Evolutionary conservation across 441 rosid species (phyloP).

Genomic region (Adansonia madagascariensis): DNA sequence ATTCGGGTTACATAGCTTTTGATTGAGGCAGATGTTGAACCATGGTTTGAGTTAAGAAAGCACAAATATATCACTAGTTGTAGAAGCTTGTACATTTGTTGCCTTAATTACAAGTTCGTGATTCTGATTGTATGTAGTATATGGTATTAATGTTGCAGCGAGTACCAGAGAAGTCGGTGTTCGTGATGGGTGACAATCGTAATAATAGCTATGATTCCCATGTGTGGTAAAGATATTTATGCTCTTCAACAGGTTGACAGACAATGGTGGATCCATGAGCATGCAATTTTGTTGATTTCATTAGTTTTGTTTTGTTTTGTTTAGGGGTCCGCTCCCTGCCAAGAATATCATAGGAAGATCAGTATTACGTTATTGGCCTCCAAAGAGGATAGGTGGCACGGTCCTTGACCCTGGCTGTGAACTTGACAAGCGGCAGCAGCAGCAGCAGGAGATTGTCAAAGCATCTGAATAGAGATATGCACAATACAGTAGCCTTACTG

Average conservation of each 20-base stretch:
- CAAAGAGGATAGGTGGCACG: conserved; percentile 71
- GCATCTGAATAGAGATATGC: conserved; percentile 24
- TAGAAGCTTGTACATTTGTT: too few relatives aligned
- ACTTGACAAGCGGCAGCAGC: conserved; percentile 42
- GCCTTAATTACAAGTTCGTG: background rate
- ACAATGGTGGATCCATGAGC: conserved; percentile 16
- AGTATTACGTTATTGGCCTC: conserved; percentile 91
- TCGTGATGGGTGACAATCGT: conserved; percentile 97
- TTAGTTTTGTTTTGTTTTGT: conserved; percentile 13
- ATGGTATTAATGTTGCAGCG: conserved; percentile 47
- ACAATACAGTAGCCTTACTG: background rate
- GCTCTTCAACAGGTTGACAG: background rate
- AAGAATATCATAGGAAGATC: conserved; percentile 94
- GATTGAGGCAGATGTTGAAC: too few relatives aligned
- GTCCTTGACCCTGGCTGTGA: conserved; percentile 66
- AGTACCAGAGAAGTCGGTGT: conserved; percentile 78
- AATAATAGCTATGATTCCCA: conserved; percentile 97
- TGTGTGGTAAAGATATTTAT: conserved; percentile 61
- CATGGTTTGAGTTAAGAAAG: too few relatives aligned
- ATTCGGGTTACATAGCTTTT: too few relatives aligned
- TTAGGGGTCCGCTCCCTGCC: conserved; percentile 90
- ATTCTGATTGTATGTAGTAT: conserved; percentile 5
- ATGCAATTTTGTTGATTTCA: background rate
- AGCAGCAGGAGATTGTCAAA: conserved; percentile 38
- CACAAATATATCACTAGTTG: too few relatives aligned